Base-by-base conservation (phyloP, 257 asterid genomes). In the Coffea canephora region DNA sequence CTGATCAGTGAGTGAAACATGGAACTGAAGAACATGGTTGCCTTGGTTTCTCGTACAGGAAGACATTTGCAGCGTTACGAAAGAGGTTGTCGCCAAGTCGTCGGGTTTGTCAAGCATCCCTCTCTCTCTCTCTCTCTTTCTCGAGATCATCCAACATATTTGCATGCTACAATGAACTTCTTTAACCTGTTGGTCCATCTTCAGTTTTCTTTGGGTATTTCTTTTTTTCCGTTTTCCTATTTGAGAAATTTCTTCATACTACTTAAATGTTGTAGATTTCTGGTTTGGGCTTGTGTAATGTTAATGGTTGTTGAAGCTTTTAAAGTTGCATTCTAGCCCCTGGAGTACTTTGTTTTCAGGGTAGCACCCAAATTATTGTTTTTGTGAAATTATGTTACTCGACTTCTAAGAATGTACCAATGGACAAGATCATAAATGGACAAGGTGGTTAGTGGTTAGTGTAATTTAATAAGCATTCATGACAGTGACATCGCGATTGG, bases 1-100 rank as follows among this genome's bases (percentile, higher is more conserved):
- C 15, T 49, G 54, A 49, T 9, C 14, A 49, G 54, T 9, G 54
- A 57, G n/a, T 19, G 8, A 55, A 34, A 19, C 43, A 87, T 91
- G 96, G 93, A 89, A 77, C 68, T 90, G 82, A 84, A 87, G 82
- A 87, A 89, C 90, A 87, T 92, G 95, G 91, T 88, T 72, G 82
- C 86, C 79, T 90, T 91, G 75, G 97, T 82, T 70, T 86, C 96
- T 77, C 96, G 97, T 9, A 91, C 96, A 9, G 98, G 97, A 73
- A 88, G 98, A 80, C 89, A 94, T 77, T 62, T 92, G 89, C 98
- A 94, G 82, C 92, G 97, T 25, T 94, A 94, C 83, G 84, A 89
- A 83, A 86, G 73, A 46, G 98, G 98, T 46, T 92, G 89, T 80
- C 98, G 98, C 71, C 97, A 89, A 86, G 98, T 94, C 71, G 98